phyloP scores from a whole-genome alignment of 2,329 filamentous ascomycete genomes.

The Pestalotiopsis sp. region DNA sequence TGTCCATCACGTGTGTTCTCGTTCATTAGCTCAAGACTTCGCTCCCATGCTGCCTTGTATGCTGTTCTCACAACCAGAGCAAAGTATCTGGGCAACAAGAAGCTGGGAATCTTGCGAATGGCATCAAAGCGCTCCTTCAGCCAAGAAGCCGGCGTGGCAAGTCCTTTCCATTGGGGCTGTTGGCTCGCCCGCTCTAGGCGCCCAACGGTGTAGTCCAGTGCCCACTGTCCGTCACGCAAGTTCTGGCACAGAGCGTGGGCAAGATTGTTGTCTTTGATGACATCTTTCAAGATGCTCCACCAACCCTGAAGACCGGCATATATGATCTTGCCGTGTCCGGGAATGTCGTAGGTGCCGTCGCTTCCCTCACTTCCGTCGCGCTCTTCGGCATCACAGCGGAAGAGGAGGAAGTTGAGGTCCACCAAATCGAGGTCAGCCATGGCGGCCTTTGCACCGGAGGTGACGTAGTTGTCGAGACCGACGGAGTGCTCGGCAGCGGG shows the following conservation, averaged over 20 bases:
- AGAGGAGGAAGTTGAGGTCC: constrained; percentile 89
- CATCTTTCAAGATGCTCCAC: constrained; percentile 87
- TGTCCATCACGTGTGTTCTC: constrained; percentile 77
- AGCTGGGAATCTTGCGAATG: constrained; percentile 81
- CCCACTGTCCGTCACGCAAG: constrained; percentile 87
- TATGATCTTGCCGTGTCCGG: constrained; percentile 78
- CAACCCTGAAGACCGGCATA: constrained; percentile 98
- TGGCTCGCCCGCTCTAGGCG: constrained; percentile 73
- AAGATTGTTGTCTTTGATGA: constrained; percentile 86
- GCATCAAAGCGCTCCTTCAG: constrained; percentile 82
- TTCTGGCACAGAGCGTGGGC: constrained; percentile 94
- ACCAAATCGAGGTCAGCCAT: constrained; percentile 74
- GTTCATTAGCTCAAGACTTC: constrained; percentile 76
- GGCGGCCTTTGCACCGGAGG: constrained; percentile 74
- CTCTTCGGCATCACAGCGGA: constrained; percentile 88
- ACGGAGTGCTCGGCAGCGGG: constrained; percentile 81
- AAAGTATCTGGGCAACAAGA: constrained; percentile 91
- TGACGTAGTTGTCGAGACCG: constrained; percentile 83
- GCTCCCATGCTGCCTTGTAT: constrained; percentile 80
- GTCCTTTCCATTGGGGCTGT: constrained; percentile 58
- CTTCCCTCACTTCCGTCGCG: constrained; percentile 74
- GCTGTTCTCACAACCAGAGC: constrained; percentile 84
- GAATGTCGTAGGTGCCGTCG: constrained; percentile 88
- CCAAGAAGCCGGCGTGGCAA: constrained; percentile 73
- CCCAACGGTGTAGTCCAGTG: constrained; percentile 81